These are phyloP conservation scores for Jatropha multifida DNA, from an alignment of 441 rosid genomes.

Conservation along the genomic window DNA sequence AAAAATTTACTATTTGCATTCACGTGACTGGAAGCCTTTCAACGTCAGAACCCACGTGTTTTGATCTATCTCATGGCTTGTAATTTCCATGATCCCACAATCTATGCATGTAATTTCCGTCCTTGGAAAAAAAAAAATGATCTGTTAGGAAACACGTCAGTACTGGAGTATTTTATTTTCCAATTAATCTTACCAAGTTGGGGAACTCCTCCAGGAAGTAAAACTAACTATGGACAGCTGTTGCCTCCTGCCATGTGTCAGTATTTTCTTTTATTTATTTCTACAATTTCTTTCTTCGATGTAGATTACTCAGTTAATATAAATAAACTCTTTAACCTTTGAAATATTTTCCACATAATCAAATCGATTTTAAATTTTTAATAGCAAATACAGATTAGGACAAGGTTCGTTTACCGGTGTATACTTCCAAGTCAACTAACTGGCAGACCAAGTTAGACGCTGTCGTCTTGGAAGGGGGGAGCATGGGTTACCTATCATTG, in stretches of 20 bases:
- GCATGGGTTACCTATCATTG: neutral
- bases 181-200: neutral
- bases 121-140: no score
- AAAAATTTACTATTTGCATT: neutral
- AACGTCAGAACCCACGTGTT: constrained; percentile 22
- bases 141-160: no score
- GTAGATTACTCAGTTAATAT: neutral
- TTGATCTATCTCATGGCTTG: neutral
- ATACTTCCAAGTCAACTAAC: neutral
- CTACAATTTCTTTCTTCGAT: neutral
- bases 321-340: no score
- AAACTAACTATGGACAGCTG: constrained; percentile 22
- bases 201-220: constrained; percentile 12
- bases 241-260: constrained; percentile 16
- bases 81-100: no score
- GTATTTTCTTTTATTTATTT: neutral
- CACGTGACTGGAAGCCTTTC: constrained; percentile 27
- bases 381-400: neutral
- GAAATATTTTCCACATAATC: no score
- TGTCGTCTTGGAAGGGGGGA: no score
- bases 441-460: neutral
- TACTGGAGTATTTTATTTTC: neutral
- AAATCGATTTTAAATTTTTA: neutral
- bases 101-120: no score
- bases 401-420: neutral